Conservation (phyloP, 768 basidiomycete species). For the Lentinula raphanica region DNA sequence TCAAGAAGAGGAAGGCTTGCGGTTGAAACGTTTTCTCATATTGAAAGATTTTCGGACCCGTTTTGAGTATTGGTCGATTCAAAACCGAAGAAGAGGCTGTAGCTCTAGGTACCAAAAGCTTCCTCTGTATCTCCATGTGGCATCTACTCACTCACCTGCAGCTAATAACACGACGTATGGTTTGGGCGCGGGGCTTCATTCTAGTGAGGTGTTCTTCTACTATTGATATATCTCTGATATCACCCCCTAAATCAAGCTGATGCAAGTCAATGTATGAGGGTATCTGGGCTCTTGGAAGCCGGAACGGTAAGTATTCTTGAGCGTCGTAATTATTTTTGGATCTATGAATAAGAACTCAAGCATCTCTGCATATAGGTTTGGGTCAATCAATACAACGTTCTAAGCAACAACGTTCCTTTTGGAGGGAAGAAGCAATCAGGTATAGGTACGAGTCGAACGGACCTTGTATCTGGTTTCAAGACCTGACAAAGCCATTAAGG, state of each 20-base stretch:
- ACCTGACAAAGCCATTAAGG: slow-evolving; percentile 38
- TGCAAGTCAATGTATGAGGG: slow-evolving; percentile 84
- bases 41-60: slow-evolving; percentile 87
- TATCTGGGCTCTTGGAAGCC: slow-evolving; percentile 80
- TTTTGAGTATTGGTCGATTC: slow-evolving; percentile 79
- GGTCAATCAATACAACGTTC: slow-evolving; percentile 85
- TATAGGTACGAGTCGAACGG: slow-evolving; percentile 47
- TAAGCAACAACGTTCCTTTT: slow-evolving; percentile 89
- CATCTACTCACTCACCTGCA: neutral
- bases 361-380: slow-evolving; percentile 56
- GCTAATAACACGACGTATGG: slow-evolving; percentile 92
- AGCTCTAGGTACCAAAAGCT: slow-evolving; percentile 26
- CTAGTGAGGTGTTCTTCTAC: slow-evolving; percentile 38
- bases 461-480: neutral
- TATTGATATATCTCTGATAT: slow-evolving; percentile 10
- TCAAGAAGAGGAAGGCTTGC: slow-evolving; percentile 3
- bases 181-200: slow-evolving; percentile 88
- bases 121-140: neutral
- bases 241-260: slow-evolving; percentile 41
- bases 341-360: neutral
- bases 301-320: slow-evolving; percentile 60
- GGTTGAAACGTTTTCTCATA: neutral
- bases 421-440: slow-evolving; percentile 95
- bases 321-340: neutral
- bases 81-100: slow-evolving; percentile 86